Conservation (phyloP, 2,329 filamentous ascomycete genomes). For the Penicillium sp. region DNA sequence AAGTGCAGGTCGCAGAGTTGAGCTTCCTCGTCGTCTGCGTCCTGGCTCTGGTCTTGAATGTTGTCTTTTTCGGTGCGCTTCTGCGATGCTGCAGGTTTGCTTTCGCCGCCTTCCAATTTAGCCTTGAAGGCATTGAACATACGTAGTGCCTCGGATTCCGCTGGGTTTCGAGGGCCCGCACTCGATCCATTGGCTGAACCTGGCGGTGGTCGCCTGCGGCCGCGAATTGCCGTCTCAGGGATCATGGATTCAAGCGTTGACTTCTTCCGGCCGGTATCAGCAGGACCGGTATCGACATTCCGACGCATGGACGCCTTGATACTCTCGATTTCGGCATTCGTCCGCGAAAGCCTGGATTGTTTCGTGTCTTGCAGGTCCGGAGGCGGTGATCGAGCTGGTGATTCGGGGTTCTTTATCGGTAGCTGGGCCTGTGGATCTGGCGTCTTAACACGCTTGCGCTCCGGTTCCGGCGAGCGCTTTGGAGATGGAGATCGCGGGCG, state of each 20-base stretch:
- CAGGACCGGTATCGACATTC: constrained; percentile 30
- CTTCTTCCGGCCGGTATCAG: constrained; percentile 38
- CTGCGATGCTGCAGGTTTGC: constrained; percentile 27
- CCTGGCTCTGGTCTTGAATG: constrained; percentile 12
- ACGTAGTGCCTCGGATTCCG: constrained; percentile 61
- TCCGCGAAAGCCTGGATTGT: constrained; percentile 37
- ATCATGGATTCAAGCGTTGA: constrained; percentile 47
- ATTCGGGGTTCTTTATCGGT: constrained; percentile 43
- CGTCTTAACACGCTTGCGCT: constrained; percentile 34
- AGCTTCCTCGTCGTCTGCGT: constrained; percentile 57
- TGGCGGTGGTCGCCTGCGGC: constrained; percentile 41
- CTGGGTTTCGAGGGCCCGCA: constrained; percentile 47
- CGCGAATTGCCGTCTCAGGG: constrained; percentile 44
- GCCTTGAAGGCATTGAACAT: constrained; percentile 74
- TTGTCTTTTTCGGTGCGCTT: constrained; percentile 10
- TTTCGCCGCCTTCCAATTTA: constrained; percentile 56
- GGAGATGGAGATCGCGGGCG: constrained; percentile 34
- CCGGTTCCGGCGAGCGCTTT: constrained; percentile 19
- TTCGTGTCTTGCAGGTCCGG: constrained; percentile 28
- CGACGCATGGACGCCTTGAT: constrained; percentile 48
- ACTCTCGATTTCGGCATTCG: constrained; percentile 43
- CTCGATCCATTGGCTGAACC: constrained; percentile 45
- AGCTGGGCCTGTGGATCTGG: constrained; percentile 43
- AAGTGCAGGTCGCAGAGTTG: constrained; percentile 89
- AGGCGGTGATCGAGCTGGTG: constrained; percentile 33